phyloP scores from a whole-genome alignment of 2,329 filamentous ascomycete species.

The Penicillium sp. region DNA sequence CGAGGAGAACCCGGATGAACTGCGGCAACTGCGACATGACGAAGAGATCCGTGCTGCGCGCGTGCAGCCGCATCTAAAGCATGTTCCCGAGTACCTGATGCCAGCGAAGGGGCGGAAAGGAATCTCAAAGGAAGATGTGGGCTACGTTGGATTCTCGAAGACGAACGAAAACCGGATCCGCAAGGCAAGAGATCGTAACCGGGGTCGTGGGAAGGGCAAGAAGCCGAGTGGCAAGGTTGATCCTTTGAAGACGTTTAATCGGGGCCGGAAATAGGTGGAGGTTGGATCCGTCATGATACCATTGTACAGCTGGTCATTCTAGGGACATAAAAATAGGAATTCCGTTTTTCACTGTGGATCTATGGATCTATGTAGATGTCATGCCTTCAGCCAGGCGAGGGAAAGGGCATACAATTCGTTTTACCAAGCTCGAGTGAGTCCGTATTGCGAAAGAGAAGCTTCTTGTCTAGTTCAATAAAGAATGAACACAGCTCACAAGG shows the following conservation, averaged over 20 bases:
- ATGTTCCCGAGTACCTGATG: conserved; percentile 89
- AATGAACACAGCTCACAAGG: too few relatives aligned
- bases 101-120: conserved; percentile 69
- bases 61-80: conserved; percentile 82
- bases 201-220: conserved; percentile 36
- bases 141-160: conserved; percentile 65
- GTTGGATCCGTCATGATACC: conserved; percentile 17
- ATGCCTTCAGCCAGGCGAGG: too few relatives aligned
- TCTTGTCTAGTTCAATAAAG: too few relatives aligned
- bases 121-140: conserved; percentile 59
- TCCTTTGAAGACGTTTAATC: conserved; percentile 84
- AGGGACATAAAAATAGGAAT: conserved; percentile 3
- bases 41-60: conserved; percentile 76
- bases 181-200: conserved; percentile 45
- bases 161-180: conserved; percentile 47
- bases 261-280: conserved; percentile 33
- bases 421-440: too few relatives aligned
- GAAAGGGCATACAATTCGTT: too few relatives aligned
- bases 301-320: conserved; percentile 16
- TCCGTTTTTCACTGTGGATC: neutral
- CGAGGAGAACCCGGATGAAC: conserved; percentile 88
- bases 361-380: neutral
- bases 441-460: too few relatives aligned
- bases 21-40: conserved; percentile 84
- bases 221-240: conserved; percentile 56